Evolutionary conservation across 768 basidiomycete species (phyloP).

Genomic region (Auriscalpium vulgare): DNA sequence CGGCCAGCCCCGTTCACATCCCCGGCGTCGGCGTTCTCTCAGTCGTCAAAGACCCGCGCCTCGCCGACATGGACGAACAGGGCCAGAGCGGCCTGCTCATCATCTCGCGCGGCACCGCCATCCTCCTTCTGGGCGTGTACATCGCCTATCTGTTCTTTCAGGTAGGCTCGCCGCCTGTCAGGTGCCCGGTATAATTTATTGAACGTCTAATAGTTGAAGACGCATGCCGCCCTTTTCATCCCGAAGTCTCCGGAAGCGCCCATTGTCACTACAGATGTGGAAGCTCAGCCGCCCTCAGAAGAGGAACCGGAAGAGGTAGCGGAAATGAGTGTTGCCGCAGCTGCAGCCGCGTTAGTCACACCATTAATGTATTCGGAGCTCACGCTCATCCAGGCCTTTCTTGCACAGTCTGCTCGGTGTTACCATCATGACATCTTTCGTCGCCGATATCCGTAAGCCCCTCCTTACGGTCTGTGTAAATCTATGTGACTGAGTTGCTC

Average conservation of each 20-base stretch:
- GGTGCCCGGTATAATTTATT: too few species aligned
- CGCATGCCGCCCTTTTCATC: slow-evolving; percentile 61
- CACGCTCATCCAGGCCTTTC: background rate
- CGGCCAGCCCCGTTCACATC: background rate
- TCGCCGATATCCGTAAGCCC: slow-evolving; percentile 77
- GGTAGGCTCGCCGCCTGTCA: background rate
- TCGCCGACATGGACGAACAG: slow-evolving; percentile 17
- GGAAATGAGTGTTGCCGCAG: slow-evolving; percentile 66
- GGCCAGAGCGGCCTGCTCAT: slow-evolving; percentile 47
- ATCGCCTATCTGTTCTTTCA: slow-evolving; percentile 27
- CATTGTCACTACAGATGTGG: too few species aligned
- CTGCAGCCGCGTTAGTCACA: slow-evolving; percentile 39
- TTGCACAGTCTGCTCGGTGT: slow-evolving; percentile 58
- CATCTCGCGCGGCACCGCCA: slow-evolving; percentile 76
- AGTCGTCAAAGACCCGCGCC: slow-evolving; percentile 12
- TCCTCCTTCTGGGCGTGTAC: slow-evolving; percentile 70
- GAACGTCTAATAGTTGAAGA: slow-evolving; percentile 47
- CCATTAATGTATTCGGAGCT: background rate
- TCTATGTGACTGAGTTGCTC: background rate
- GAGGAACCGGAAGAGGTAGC: slow-evolving; percentile 27
- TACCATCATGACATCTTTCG: slow-evolving; percentile 80
- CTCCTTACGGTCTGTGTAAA: background rate
- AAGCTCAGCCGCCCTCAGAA: slow-evolving; percentile 15
- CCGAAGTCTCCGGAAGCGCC: background rate
- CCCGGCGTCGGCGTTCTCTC: background rate